phyloP scores from a whole-genome alignment of 306 rosid species.

The Abrus precatorius region DNA sequence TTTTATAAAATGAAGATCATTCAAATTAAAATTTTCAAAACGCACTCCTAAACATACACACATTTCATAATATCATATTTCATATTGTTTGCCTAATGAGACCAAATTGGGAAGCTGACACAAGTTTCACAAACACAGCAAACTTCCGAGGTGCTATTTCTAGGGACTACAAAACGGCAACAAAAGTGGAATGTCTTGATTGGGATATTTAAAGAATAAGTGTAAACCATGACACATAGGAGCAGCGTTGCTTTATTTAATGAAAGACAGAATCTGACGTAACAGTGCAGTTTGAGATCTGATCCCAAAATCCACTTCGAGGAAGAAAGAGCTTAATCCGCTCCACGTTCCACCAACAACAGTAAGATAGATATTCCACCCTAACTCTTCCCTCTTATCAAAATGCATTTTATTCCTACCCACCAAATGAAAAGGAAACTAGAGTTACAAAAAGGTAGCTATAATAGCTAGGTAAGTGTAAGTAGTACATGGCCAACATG shows the following conservation, averaged over 20 bases:
- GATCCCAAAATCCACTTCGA: conserved; percentile 33
- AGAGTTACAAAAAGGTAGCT: conserved; percentile 8
- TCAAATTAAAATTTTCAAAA: too few relatives aligned
- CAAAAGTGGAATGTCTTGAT: neutral
- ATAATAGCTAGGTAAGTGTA: neutral
- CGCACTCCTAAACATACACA: too few relatives aligned
- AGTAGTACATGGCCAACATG: too few relatives aligned
- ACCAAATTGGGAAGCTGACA: too few relatives aligned
- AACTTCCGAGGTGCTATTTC: neutral
- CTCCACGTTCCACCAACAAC: conserved; percentile 44
- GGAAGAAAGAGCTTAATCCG: neutral
- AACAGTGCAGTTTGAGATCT: conserved; percentile 35
- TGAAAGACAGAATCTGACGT: conserved; percentile 27
- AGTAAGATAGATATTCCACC: conserved; percentile 22
- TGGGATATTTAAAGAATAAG: neutral
- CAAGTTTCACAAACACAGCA: neutral
- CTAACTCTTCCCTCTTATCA: neutral
- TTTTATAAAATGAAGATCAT: too few relatives aligned
- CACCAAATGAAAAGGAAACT: neutral
- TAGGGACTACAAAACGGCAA: neutral
- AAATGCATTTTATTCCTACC: conserved; percentile 1
- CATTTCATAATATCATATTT: too few relatives aligned
- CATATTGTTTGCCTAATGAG: too few relatives aligned
- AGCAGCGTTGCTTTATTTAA: neutral
- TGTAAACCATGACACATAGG: neutral